Conservation (phyloP, 352 stramenopile genomes). For the Phytopythium montanum region DNA sequence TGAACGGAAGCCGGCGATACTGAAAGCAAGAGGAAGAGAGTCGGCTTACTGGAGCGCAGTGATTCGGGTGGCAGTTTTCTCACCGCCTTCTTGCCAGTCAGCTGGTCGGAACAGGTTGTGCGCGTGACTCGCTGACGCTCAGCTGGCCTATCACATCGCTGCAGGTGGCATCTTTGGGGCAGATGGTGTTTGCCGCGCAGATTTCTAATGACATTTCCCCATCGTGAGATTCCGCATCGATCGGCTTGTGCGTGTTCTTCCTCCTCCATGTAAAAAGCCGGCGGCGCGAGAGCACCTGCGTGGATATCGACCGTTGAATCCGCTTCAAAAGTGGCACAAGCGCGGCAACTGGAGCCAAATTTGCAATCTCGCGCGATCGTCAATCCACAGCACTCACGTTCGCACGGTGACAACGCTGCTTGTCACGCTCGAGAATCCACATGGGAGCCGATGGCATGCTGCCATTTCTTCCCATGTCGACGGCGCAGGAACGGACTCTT, state of each 20-base stretch:
- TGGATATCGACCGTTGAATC: background rate
- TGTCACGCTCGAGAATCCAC: too few species aligned
- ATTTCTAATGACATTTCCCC: too few species aligned
- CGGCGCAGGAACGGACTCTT: too few species aligned
- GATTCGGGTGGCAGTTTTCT: background rate
- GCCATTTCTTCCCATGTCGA: too few species aligned
- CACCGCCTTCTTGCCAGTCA: background rate
- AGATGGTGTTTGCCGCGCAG: too few species aligned
- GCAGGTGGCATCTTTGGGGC: background rate
- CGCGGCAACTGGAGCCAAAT: background rate
- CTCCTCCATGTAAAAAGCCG: background rate
- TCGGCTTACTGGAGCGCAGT: background rate
- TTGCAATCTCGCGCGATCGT: conserved; percentile 1
- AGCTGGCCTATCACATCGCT: background rate
- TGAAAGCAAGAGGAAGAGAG: background rate
- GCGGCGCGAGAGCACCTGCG: background rate
- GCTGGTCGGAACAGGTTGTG: conserved; percentile 1
- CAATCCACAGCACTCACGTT: background rate
- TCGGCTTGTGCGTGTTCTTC: background rate
- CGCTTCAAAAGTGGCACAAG: background rate
- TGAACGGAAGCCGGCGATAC: background rate
- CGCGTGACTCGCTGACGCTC: background rate
- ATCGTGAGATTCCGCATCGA: too few species aligned
- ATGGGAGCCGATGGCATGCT: too few species aligned
- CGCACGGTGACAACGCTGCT: background rate